phyloP scores from a whole-genome alignment of 306 rosid species.

The Vigna unguiculata region DNA sequence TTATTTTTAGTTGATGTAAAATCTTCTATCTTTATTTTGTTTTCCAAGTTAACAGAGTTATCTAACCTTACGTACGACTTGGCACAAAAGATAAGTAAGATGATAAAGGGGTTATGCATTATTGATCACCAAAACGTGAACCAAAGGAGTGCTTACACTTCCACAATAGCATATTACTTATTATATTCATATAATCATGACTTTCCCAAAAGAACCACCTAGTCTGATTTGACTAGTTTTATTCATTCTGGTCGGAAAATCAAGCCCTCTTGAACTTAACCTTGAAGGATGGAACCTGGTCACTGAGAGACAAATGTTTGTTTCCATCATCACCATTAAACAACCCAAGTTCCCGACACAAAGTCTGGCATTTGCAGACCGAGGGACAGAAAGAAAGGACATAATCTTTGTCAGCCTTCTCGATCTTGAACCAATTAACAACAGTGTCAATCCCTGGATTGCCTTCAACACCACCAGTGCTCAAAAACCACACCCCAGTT shows the following conservation, averaged over 20 bases:
- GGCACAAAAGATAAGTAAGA: background rate
- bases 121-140: constrained; percentile 20
- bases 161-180: constrained; percentile 8
- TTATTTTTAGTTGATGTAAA: no score
- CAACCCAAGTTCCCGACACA: constrained; percentile 56
- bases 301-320: constrained; percentile 50
- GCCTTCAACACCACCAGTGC: constrained; percentile 58
- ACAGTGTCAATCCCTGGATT: constrained; percentile 53
- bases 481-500: constrained; percentile 55
- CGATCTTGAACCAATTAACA: constrained; percentile 73
- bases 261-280: constrained; percentile 47
- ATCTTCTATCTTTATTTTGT: no score
- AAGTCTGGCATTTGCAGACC: constrained; percentile 60
- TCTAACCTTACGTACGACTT: no score
- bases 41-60: no score
- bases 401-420: constrained; percentile 55
- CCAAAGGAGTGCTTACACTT: constrained; percentile 2
- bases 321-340: constrained; percentile 34
- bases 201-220: background rate
- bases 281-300: constrained; percentile 42
- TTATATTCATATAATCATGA: background rate
- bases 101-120: background rate
- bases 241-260: constrained; percentile 19
- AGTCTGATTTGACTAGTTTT: constrained; percentile 16
- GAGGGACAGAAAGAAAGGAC: constrained; percentile 65